phyloP scores from a whole-genome alignment of 345 rosid genomes.

The Syzygium aqueum region DNA sequence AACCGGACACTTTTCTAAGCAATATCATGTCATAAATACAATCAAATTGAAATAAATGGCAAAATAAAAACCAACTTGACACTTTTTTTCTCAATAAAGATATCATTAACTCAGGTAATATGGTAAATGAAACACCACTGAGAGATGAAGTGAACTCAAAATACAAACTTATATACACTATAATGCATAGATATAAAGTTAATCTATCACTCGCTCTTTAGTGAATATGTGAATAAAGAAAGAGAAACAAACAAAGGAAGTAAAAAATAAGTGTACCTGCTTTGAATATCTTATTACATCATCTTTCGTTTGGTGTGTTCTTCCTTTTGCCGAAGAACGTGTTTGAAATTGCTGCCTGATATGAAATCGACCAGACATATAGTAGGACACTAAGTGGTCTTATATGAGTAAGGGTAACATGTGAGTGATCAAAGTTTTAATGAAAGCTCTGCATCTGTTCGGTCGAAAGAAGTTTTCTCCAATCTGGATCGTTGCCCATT shows the following conservation, averaged over 20 bases:
- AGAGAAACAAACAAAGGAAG: neutral
- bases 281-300: neutral
- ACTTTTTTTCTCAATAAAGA: neutral
- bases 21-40: neutral
- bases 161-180: neutral
- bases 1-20: neutral
- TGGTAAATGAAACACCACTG: neutral
- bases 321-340: neutral
- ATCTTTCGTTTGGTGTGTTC: neutral
- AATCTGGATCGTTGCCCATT: too few species aligned
- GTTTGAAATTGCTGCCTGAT: neutral
- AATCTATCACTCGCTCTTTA: too few species aligned
- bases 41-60: neutral
- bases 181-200: neutral
- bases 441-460: neutral
- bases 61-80: neutral
- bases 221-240: neutral
- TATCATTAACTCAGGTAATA: neutral
- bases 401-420: too few species aligned
- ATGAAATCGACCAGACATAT: too few species aligned
- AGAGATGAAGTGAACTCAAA: neutral
- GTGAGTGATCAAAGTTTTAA: too few species aligned
- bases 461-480: neutral
- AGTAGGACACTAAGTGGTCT: too few species aligned
- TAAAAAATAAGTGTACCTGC: neutral